These are phyloP conservation scores for Oldenlandia corymbosa DNA, from an alignment of 257 asterid genomes.

Conservation along the genomic window DNA sequence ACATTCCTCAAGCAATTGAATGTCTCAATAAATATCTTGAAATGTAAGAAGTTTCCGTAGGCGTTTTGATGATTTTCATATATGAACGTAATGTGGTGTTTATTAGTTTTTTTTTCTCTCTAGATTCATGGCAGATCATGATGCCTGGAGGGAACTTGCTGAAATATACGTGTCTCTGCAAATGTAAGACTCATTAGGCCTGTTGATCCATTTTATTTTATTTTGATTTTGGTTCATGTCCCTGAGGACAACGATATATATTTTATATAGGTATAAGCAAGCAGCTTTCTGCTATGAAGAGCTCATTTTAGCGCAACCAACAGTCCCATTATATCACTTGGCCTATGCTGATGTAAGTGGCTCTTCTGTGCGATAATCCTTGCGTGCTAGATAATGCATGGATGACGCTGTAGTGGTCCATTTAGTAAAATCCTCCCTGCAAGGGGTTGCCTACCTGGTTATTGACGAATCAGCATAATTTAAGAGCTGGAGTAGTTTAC, in stretches of 20 bases:
- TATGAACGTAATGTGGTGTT: conserved; percentile 8
- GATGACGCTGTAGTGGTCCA: no score
- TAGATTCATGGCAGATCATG: conserved; percentile 99
- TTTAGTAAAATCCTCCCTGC: no score
- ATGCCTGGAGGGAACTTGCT: conserved; percentile 99
- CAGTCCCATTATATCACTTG: conserved; percentile 82
- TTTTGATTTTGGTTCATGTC: background rate
- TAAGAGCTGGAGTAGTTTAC: background rate
- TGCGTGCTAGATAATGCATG: background rate
- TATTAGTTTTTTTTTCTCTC: conserved; percentile 22
- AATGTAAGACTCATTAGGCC: conserved; percentile 45
- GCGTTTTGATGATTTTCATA: conserved; percentile 13
- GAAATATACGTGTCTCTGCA: conserved; percentile 85
- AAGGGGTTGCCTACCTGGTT: background rate
- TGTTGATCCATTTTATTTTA: background rate
- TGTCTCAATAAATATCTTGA: conserved; percentile 88
- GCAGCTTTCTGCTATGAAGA: conserved; percentile 97
- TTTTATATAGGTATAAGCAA: conserved; percentile 77
- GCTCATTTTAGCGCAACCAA: conserved; percentile 83
- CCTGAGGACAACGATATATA: conserved; percentile 5
- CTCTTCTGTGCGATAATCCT: background rate
- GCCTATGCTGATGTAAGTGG: conserved; percentile 91
- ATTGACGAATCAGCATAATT: background rate
- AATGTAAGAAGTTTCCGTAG: conserved; percentile 47
- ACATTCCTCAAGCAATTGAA: conserved; percentile 69